These are phyloP conservation scores for Neoarthrinium moseri DNA, from an alignment of 2,329 filamentous ascomycete species.

Conservation along the genomic window DNA sequence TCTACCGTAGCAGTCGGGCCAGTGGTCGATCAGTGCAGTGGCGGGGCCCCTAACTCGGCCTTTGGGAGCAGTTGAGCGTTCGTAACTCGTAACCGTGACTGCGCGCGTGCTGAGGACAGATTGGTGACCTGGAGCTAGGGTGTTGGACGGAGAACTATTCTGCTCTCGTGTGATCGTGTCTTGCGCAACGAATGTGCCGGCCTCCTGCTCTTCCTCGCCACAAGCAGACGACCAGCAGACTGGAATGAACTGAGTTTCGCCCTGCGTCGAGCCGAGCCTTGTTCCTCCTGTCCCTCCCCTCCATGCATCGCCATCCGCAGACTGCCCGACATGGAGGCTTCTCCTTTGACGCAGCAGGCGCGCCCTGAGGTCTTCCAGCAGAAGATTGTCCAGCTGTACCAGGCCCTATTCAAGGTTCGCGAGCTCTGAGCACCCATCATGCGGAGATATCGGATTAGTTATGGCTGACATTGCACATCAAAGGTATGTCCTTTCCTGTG, in stretches of 20 bases:
- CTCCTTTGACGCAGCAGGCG: slow-evolving; percentile 89
- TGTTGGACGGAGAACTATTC: no score
- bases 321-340: slow-evolving; percentile 68
- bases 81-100: no score
- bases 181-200: no score
- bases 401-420: slow-evolving; percentile 73
- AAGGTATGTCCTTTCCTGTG: slow-evolving; percentile 9
- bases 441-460: neutral
- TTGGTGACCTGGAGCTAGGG: no score
- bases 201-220: no score
- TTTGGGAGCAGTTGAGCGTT: no score
- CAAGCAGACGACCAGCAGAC: no score
- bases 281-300: slow-evolving; percentile 6
- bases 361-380: slow-evolving; percentile 89
- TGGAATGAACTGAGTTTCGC: neutral
- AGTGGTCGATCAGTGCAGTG: neutral
- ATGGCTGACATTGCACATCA: slow-evolving; percentile 8
- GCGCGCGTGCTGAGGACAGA: no score
- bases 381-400: slow-evolving; percentile 90
- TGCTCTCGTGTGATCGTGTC: neutral
- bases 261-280: neutral
- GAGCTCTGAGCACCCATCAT: slow-evolving; percentile 5
- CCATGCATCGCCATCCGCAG: slow-evolving; percentile 14
- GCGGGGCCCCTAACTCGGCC: no score
- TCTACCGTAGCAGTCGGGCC: neutral